phyloP scores from a whole-genome alignment of 805 yeast genomes.

The Ogataea trehalophila region DNA sequence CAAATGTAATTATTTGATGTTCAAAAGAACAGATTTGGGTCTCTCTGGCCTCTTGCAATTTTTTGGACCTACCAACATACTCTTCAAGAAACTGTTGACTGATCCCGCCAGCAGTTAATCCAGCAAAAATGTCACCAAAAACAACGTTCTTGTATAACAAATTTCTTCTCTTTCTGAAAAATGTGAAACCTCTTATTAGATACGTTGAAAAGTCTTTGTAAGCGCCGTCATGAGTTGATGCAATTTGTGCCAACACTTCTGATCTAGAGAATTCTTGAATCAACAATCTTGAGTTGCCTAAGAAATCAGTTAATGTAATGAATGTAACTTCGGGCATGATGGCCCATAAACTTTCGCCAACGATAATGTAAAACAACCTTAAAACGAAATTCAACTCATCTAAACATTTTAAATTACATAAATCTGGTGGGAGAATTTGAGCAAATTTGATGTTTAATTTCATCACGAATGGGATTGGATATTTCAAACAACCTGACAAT shows the following conservation, averaged over 20 bases:
- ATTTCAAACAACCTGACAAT: constrained; percentile 4
- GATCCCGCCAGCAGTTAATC: neutral
- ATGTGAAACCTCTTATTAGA: constrained; percentile 12
- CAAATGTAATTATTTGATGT: constrained; percentile 1
- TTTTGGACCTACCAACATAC: constrained; percentile 3
- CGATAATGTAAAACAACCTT: constrained; percentile 14
- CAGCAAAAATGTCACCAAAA: constrained; percentile 5
- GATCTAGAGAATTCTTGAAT: constrained; percentile 11
- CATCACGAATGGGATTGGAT: constrained; percentile 9
- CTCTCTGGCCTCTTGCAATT: constrained; percentile 4
- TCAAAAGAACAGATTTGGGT: constrained; percentile 8
- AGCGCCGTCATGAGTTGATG: neutral
- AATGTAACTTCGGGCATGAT: constrained; percentile 16
- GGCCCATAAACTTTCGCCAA: constrained; percentile 18
- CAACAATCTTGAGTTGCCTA: constrained; percentile 11
- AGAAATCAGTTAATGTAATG: constrained; percentile 13
- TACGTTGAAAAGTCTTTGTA: constrained; percentile 7
- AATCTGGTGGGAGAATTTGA: constrained; percentile 11
- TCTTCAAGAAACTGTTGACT: neutral
- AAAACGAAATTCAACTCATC: constrained; percentile 10
- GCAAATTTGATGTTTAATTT: constrained; percentile 9
- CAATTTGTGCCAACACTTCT: constrained; percentile 4
- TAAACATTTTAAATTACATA: constrained; percentile 5
- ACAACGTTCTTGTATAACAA: constrained; percentile 6
- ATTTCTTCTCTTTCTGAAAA: constrained; percentile 13